Evolutionary conservation across 768 basidiomycete genomes (phyloP), one percentile per base, ranked within the genome.

Genomic region (Kwoniella botswanensis): DNA sequence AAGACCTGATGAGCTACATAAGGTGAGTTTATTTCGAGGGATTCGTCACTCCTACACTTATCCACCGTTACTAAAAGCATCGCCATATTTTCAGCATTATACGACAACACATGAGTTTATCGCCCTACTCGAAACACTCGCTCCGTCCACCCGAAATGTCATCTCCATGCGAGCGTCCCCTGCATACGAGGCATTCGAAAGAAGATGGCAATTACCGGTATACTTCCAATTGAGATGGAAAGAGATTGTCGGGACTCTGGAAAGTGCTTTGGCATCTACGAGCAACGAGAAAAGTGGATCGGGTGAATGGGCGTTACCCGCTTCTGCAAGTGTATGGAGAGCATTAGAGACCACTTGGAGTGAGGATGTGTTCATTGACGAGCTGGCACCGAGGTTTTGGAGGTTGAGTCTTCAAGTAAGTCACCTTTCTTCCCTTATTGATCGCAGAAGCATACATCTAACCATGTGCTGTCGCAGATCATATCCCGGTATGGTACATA

Each of bases 211-310:
- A 80, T 87, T 99, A 2, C 92, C 93, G 1, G 92, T 98, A 10
- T 98, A 98, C 81, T 98, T 96, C 82, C 97, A 99, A 79, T 86
- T 99, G 71, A 88, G 96, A 55, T 96, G 95, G 93, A 97, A 97
- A 84, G 96, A 97, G 79, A 92, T 96, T 63, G 89, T 94, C 0
- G 85, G 87, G 0, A 86, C 86, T 61, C 84, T 97, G 17, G 97
- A 99, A 84, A 90, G 90, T 13, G 83, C 85, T 2, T 84, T 98
- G 29, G 43, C 63, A 10, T 43, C 68, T 18, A 44, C 42, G 68
- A 58, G 24, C 52, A 60, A 4, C 70, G 71, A 22, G 26, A 56
- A 46, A 60, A 21, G 18, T 21, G 29, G 43, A 54, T 50, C 65
- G 59, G 72, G 70, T 15, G 76, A 71, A 2, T 82, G 79, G 76